These are phyloP conservation scores for Carex pumila DNA, from an alignment of 176 grass and related monocot genomes.

Conservation along the genomic window DNA sequence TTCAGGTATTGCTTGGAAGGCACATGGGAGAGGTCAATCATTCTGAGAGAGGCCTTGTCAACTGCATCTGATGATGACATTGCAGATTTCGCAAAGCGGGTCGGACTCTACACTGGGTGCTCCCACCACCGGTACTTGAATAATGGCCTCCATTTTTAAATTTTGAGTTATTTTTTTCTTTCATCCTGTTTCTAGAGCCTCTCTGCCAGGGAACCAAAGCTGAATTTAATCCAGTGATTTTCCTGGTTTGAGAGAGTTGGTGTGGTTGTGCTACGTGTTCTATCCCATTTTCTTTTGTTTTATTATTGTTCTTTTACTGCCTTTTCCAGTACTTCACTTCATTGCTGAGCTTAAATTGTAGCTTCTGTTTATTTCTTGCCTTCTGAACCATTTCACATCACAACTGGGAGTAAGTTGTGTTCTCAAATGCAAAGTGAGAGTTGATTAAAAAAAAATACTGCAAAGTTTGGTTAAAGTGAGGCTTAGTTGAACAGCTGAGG, in stretches of 20 bases:
- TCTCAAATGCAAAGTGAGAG: background rate
- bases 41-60: conserved; percentile 53
- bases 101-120: conserved; percentile 81
- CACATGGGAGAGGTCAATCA: conserved; percentile 47
- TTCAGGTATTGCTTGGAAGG: conserved; percentile 86
- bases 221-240: background rate
- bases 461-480: background rate
- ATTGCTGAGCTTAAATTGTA: background rate
- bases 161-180: conserved; percentile 8
- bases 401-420: background rate
- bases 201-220: background rate
- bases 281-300: background rate
- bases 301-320: background rate
- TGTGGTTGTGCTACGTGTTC: background rate
- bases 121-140: conserved; percentile 72
- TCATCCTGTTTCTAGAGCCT: conserved; percentile 1
- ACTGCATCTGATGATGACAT: conserved; percentile 56
- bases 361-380: background rate
- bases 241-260: background rate
- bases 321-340: background rate
- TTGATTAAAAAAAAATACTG: background rate
- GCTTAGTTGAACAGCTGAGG: background rate
- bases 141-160: background rate
- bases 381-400: background rate
- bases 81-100: conserved; percentile 51